phyloP scores from a whole-genome alignment of 495 filamentous ascomycete species.

The Trichoderma gamsii region DNA sequence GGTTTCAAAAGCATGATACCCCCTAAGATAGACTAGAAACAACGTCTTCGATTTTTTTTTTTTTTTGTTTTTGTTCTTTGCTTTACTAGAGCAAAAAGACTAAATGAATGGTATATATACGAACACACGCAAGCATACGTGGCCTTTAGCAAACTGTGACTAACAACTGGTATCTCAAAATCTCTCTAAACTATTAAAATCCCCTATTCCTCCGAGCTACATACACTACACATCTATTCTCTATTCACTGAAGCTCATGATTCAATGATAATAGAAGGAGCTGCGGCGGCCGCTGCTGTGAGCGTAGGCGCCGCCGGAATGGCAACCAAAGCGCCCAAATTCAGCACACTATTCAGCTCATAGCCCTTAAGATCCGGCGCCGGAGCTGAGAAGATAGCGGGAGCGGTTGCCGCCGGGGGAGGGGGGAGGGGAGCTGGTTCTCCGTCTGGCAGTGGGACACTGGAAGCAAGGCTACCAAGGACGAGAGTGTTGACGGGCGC shows the following conservation, averaged over 20 bases:
- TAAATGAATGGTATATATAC: not conserved
- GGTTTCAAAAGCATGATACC: conserved; percentile 10
- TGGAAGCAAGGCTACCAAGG: conserved; percentile 4
- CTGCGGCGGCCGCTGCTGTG: not conserved
- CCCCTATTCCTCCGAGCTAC: not conserved
- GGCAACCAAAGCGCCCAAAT: conserved; percentile 1
- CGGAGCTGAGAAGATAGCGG: not conserved
- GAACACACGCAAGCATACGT: not conserved
- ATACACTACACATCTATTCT: not conserved
- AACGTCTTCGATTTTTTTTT: not conserved
- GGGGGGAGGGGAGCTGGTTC: not conserved
- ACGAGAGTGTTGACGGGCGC: not conserved
- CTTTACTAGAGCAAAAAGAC: not conserved
- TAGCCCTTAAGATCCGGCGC: conserved; percentile 2
- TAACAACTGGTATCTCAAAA: not conserved
- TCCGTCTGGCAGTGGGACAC: not conserved
- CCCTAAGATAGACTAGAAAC: not conserved
- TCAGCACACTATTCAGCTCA: not conserved
- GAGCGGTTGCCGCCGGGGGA: not conserved
- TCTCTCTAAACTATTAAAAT: not conserved
- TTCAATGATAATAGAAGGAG: not conserved
- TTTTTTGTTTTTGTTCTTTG: not conserved
- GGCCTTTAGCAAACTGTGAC: conserved; percentile 5
- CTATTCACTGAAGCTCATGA: not conserved
- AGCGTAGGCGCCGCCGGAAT: not conserved